Evolutionary conservation across 768 basidiomycete species (phyloP), one percentile per base, ranked within the genome.

Genomic region (Amanita inopinata): DNA sequence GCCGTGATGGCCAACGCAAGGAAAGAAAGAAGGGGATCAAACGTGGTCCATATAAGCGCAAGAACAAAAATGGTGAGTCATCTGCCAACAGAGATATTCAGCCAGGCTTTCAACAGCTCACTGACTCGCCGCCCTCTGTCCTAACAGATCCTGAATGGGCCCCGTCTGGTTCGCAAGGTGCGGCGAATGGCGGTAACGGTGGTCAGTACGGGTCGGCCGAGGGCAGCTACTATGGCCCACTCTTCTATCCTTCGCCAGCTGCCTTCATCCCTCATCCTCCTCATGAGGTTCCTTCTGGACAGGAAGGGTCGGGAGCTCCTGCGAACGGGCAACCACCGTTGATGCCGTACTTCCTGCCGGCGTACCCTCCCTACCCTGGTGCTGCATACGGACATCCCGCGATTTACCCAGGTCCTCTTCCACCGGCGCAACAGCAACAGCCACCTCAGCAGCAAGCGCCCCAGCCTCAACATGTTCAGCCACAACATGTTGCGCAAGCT

Each of bases 1-100:
- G 92, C 60, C 66, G 83, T 43, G 92, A 96, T 59, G 91, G 90
- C 22, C 83, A 87, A 55, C 75, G 92, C 56, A 96, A 94, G 64
- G 91, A 94, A 61, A 73, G 92, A 48, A 90, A 89, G 65, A 89
- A 86, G 60, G 87, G 87, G 42, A 73, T 89, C 59, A 90, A 90
- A 63, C 72, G 87, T 49, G 87, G 87, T 2, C 88, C 87, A 46
- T 90, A 90, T 71, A 87, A 86, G 65, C 69, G 73, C 46, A 73
- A 73, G 53, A 61, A 62, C 46, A 71, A 71, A 45, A 54, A 54
- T 9, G 59, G 51, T 11, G 50, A 44, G 46, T 15, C 22, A 38
- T 9, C 33, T 34, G 27, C 59, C 45, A 43, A 37, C 40, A 36
- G 53, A 56, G 56, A 42, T 34, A 18, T 34, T 1, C 27, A 7